phyloP scores from a whole-genome alignment of 805 yeast genomes.

The Candida qinlingensis region DNA sequence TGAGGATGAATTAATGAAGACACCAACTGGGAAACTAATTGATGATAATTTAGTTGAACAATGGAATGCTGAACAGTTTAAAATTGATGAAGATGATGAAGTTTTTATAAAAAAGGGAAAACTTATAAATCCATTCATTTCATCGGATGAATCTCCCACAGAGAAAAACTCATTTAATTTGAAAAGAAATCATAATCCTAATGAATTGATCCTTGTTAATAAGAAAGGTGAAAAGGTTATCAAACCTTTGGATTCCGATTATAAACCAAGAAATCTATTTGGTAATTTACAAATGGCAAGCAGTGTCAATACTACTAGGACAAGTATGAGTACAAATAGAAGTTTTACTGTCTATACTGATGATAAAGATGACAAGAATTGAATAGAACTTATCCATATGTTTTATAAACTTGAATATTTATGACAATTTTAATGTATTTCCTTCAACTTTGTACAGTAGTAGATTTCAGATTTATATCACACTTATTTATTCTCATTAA shows the following conservation, averaged over 20 bases:
- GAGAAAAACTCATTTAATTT: background rate
- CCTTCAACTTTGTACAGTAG: too few species aligned
- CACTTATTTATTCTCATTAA: background rate
- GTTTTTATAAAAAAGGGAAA: slow-evolving; percentile 11
- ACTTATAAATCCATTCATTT: slow-evolving; percentile 21
- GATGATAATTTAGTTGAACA: slow-evolving; percentile 27
- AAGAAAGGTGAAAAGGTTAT: slow-evolving; percentile 30
- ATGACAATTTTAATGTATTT: too few species aligned
- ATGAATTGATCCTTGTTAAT: slow-evolving; percentile 27
- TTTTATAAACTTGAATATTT: too few species aligned
- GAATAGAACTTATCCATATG: background rate
- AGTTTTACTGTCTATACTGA: background rate
- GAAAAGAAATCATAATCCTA: slow-evolving; percentile 14
- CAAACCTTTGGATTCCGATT: slow-evolving; percentile 14
- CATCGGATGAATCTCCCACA: slow-evolving; percentile 3
- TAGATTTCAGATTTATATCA: too few species aligned
- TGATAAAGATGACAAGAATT: background rate
- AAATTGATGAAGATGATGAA: slow-evolving; percentile 18
- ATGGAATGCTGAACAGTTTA: slow-evolving; percentile 27
- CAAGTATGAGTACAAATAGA: background rate
- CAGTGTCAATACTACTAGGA: background rate
- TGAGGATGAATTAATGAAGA: slow-evolving; percentile 12
- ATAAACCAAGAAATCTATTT: slow-evolving; percentile 28
- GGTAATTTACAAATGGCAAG: slow-evolving; percentile 8
- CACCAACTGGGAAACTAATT: slow-evolving; percentile 32